These are phyloP conservation scores for Colletotrichum shisoi DNA, from an alignment of 2,329 filamentous ascomycete genomes.

Conservation along the genomic window DNA sequence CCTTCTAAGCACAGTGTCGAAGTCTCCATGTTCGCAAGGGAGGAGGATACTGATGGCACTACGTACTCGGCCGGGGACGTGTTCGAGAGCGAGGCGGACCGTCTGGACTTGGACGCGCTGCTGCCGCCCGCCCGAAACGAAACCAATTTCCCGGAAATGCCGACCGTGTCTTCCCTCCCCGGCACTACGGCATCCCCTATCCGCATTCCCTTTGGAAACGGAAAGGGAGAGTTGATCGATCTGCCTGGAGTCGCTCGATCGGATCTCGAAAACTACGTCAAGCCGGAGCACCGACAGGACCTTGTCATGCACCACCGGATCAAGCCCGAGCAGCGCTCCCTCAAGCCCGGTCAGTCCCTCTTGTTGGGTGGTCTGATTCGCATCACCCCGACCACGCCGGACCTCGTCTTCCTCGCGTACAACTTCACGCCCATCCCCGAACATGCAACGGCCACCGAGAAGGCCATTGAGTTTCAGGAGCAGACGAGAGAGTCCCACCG, in stretches of 20 bases:
- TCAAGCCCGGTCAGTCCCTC: conserved; percentile 81
- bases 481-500: conserved; percentile 65
- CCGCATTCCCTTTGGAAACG: conserved; percentile 85
- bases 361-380: conserved; percentile 86
- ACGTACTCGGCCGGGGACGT: conserved; percentile 23
- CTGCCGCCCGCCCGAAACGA: conserved; percentile 80
- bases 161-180: conserved; percentile 82
- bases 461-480: conserved; percentile 76
- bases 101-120: conserved; percentile 60
- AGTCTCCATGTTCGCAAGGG: conserved; percentile 35
- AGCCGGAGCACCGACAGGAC: conserved; percentile 68
- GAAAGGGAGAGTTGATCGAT: conserved; percentile 90
- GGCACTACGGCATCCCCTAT: conserved; percentile 97
- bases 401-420: conserved; percentile 77
- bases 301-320: conserved; percentile 82
- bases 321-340: conserved; percentile 73
- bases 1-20: conserved; percentile 26
- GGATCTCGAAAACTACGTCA: conserved; percentile 74
- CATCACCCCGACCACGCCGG: conserved; percentile 76
- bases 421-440: conserved; percentile 81
- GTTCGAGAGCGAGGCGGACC: conserved; percentile 42
- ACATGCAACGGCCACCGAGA: conserved; percentile 81
- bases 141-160: conserved; percentile 81
- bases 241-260: conserved; percentile 84
- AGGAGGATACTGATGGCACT: conserved; percentile 28